These are phyloP conservation scores for Ophiocordyceps polyrhachis-furcata DNA, from an alignment of 2,329 filamentous ascomycete genomes.

Conservation along the genomic window DNA sequence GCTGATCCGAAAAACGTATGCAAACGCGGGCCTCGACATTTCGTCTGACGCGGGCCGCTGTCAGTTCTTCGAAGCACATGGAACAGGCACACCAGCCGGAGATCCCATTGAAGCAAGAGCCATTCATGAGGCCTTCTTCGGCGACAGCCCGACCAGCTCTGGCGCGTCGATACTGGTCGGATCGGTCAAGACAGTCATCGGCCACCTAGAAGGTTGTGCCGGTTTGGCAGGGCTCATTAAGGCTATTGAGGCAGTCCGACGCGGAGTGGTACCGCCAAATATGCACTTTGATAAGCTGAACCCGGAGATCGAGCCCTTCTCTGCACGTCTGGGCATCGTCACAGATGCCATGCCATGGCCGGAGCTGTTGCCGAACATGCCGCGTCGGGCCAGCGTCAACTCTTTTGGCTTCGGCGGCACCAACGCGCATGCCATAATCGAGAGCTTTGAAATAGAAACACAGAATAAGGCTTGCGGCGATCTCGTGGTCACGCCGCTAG, in stretches of 20 bases:
- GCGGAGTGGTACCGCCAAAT: conserved; percentile 12
- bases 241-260: conserved; percentile 5
- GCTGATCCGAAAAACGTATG: conserved; percentile 12
- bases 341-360: conserved; percentile 8
- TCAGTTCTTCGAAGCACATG: conserved; percentile 15
- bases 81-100: conserved; percentile 18
- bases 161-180: conserved; percentile 5
- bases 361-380: not conserved
- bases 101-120: conserved; percentile 10
- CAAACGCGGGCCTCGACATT: conserved; percentile 9
- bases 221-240: conserved; percentile 9
- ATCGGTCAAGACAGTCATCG: conserved; percentile 11
- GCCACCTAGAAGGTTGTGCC: conserved; percentile 9
- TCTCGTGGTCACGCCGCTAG: not conserved
- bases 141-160: not conserved
- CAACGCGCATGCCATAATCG: conserved; percentile 24
- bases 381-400: conserved; percentile 24
- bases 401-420: conserved; percentile 31
- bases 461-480: not conserved
- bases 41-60: conserved; percentile 4
- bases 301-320: conserved; percentile 9
- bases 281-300: conserved; percentile 12
- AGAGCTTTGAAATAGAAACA: not conserved
- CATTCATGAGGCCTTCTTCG: conserved; percentile 22
- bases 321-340: conserved; percentile 6